Base-by-base conservation (phyloP, 2,329 filamentous ascomycete genomes). In the Xylaria sp. region DNA sequence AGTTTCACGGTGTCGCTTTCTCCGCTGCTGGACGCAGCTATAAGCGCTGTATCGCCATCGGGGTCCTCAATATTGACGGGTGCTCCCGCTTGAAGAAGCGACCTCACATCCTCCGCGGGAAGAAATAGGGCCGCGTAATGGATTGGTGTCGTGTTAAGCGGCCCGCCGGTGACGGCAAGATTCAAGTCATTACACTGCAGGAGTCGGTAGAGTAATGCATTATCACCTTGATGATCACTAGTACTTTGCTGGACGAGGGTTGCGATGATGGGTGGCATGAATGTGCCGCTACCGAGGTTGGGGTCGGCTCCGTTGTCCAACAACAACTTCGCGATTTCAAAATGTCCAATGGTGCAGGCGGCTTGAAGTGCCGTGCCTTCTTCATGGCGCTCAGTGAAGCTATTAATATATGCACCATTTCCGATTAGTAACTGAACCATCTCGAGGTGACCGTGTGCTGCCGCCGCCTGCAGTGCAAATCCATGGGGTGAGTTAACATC, bases 251-350 rank as follows among this genome's bases (percentile, higher is more conserved):
- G 24, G 24, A 27, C 4, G 24, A 27, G 2, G 12, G 57, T 45
- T 32, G 57, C 57, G n/a, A 30, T 60, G 17, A 60, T 60, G 30
- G 57, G 57, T 27, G 50, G 50, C 14, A 30, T 60, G 32, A 9
- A 60, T 17, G 19, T n/a, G 5, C 57, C 57, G 12, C 30, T 45
- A 2, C 57, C 57, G 3, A 60, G 45, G n/a, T 60, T 60, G 19
- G 57, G 3, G n/a, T 60, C 45, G 5, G 57, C 57, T 30, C 57
- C 45, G 21, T 39, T 12, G 32, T 51, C 45, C 19, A 60, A 27
- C 36, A 60, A 45, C 47, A 50, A 11, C 11, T 51, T 21, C 11
- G 57, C 57, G 3, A 60, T 17, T 7, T 51, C 19, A 17, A 24
- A 2, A 51, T 60, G 47, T 8, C 47, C 57, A 27, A 45, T n/a